Percentiles rank a stretch among this genome's conserved stretches.
Evolutionary conservation across 2,329 filamentous ascomycete species (phyloP).

Genomic region (Neopestalotiopsis sp.): DNA sequence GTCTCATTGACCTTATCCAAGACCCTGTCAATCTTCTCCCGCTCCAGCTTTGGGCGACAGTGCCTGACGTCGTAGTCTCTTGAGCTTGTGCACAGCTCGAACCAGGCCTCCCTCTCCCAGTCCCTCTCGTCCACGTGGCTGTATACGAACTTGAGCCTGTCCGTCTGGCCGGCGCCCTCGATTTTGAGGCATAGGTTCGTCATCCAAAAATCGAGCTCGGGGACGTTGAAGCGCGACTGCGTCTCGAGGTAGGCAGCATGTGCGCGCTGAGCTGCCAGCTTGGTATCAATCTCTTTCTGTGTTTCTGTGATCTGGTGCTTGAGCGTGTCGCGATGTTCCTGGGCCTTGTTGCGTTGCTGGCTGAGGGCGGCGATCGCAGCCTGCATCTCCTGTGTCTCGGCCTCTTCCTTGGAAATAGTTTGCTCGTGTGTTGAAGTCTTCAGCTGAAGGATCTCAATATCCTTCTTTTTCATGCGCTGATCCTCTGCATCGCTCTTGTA

Average conservation of each 20-base stretch:
- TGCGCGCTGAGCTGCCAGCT: slow-evolving; percentile 73
- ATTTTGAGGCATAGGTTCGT: slow-evolving; percentile 87
- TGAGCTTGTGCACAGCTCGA: slow-evolving; percentile 83
- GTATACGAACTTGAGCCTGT: slow-evolving; percentile 89
- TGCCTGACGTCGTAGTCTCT: slow-evolving; percentile 86
- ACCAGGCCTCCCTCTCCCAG: slow-evolving; percentile 90
- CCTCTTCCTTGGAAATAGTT: slow-evolving; percentile 76
- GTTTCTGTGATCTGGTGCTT: slow-evolving; percentile 69
- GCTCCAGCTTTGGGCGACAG: slow-evolving; percentile 81
- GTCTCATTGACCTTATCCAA: slow-evolving; percentile 83
- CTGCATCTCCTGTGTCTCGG: slow-evolving; percentile 79
- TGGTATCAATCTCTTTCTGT: slow-evolving; percentile 72
- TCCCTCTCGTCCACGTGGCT: slow-evolving; percentile 85
- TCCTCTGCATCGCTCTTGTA: slow-evolving; percentile 68
- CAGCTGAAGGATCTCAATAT: slow-evolving; percentile 81
- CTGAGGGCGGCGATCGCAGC: slow-evolving; percentile 63
- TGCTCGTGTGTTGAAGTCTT: slow-evolving; percentile 75
- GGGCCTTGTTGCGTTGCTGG: slow-evolving; percentile 65
- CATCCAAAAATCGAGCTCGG: slow-evolving; percentile 96
- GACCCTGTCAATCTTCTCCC: slow-evolving; percentile 77
- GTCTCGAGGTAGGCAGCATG: slow-evolving; percentile 78
- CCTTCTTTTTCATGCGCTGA: slow-evolving; percentile 85
- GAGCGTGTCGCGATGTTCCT: slow-evolving; percentile 60
- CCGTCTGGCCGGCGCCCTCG: slow-evolving; percentile 84
- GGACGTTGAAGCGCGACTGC: slow-evolving; percentile 87